These are phyloP conservation scores for Vickermania ingenoplastis DNA, from an alignment of 208 protist species.

Conservation along the genomic window DNA sequence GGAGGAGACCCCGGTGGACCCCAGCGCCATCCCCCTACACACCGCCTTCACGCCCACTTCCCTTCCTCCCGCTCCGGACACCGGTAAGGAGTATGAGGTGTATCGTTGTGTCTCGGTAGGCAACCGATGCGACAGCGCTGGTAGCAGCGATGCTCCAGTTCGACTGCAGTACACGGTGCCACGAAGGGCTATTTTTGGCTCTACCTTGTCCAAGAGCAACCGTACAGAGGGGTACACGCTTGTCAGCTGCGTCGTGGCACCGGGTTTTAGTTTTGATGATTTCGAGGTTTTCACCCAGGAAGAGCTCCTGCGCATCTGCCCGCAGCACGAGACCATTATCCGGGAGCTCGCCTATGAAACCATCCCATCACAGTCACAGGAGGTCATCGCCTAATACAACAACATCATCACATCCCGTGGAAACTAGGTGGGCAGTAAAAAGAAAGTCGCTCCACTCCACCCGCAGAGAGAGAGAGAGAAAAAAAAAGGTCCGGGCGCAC, in stretches of 20 bases:
- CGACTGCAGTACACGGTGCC: conserved; percentile 41
- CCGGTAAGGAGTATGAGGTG: conserved; percentile 8
- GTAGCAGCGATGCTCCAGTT: conserved; percentile 1
- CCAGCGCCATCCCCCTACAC: background rate
- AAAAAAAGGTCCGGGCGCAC: too few species aligned
- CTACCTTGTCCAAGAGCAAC: conserved; percentile 13
- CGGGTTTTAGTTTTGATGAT: conserved; percentile 29
- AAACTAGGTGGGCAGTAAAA: too few species aligned
- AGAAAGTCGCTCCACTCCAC: too few species aligned
- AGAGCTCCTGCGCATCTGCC: conserved; percentile 30
- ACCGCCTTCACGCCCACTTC: background rate
- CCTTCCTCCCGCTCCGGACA: background rate
- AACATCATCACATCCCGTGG: too few species aligned
- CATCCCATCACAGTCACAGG: too few species aligned
- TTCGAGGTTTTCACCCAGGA: conserved; percentile 49
- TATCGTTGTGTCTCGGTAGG: conserved; percentile 22
- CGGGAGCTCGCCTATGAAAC: conserved; percentile 32
- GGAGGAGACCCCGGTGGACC: background rate
- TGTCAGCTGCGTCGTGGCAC: conserved; percentile 40
- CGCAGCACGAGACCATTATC: conserved; percentile 34
- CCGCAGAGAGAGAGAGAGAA: too few species aligned
- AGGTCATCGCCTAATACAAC: too few species aligned
- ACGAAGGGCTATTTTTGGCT: conserved; percentile 31
- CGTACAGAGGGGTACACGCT: conserved; percentile 21
- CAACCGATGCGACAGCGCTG: conserved; percentile 17